Evolutionary conservation across 352 stramenopile genomes (phyloP), one percentile per base, ranked within the genome.

Genomic region (Phytophthora sp.): DNA sequence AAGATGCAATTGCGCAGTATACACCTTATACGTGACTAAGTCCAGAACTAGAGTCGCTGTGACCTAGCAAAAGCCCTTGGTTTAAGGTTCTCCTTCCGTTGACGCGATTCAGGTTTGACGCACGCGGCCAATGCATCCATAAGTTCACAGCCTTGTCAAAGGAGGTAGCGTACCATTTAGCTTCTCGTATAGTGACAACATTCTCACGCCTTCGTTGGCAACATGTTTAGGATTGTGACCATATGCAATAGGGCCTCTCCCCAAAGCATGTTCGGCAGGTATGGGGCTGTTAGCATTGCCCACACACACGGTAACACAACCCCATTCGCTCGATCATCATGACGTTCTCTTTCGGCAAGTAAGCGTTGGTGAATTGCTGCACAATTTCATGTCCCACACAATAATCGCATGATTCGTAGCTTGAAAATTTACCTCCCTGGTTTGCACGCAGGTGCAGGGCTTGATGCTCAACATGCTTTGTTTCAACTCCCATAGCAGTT

Each of bases 401-500:
- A 9, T 21, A n/a, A 42, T 33, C 36, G 9, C 3, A 9, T 16
- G 23, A 16, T 9, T 38, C 31, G 31, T 38, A n/a, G n/a, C n/a
- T n/a, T n/a, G n/a, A n/a, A n/a, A n/a, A 38, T 16, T 38, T 12
- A 38, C 12, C 31, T 26, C 27, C 27, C 7, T 57, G 21, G 16
- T 47, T 23, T 15, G 33, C 13, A 23, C 7, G 33, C 12, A 57
- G 5, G 13, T n/a, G 35, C 26, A 33, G 31, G 7, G 36, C 47
- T 30, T 29, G 7, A 30, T 23, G 36, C 20, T 42, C 3, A 15
- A 13, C n/a, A 36, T 53, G 65, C 29, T 64, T 12, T 18, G 54
- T 73, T 6, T 39, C 7, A 66, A 30, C 13, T 44, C 5, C 2
- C 13, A 15, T 12, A 71, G 11, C 38, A 66, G 26, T 18, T 42